A percentile compares a stretch with the other conserved stretches of the same genome.
These are phyloP conservation scores for Hanseniaspora jakobsenii DNA, from an alignment of 805 yeast species.

Conservation along the genomic window DNA sequence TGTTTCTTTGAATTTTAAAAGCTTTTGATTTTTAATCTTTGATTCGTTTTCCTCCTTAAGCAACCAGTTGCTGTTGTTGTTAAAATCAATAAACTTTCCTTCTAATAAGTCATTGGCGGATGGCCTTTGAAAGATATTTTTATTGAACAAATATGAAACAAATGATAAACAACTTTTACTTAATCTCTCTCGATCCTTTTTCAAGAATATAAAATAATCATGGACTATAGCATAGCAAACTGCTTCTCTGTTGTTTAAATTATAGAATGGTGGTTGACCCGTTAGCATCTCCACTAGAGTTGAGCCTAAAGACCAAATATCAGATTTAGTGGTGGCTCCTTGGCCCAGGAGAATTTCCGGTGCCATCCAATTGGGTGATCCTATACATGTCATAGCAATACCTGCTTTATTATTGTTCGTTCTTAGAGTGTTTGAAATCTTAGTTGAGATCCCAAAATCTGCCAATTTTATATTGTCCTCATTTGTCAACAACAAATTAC, in stretches of 20 bases:
- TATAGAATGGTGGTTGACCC: slow-evolving; percentile 77
- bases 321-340: slow-evolving; percentile 80
- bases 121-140: slow-evolving; percentile 57
- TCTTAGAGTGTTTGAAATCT: slow-evolving; percentile 36
- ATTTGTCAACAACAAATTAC: slow-evolving; percentile 59
- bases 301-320: slow-evolving; percentile 92
- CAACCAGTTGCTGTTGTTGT: slow-evolving; percentile 13
- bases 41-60: slow-evolving; percentile 12
- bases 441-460: slow-evolving; percentile 93
- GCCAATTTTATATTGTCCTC: slow-evolving; percentile 71
- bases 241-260: slow-evolving; percentile 31
- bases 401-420: slow-evolving; percentile 7
- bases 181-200: slow-evolving; percentile 12
- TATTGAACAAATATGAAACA: slow-evolving; percentile 59
- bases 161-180: slow-evolving; percentile 48
- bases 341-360: slow-evolving; percentile 82
- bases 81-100: slow-evolving; percentile 1
- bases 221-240: slow-evolving; percentile 31
- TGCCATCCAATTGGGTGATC: slow-evolving; percentile 98
- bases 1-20: slow-evolving; percentile 23
- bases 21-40: slow-evolving; percentile 17
- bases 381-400: slow-evolving; percentile 50
- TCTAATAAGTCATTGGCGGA: slow-evolving; percentile 45
- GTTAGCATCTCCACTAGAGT: slow-evolving; percentile 78
- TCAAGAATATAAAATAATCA: slow-evolving; percentile 23